Percentiles rank a stretch among this genome's conserved stretches.
phyloP scores from a whole-genome alignment of 371 early-diverging fungal genomes.

The Saksenaea vasiformis region DNA sequence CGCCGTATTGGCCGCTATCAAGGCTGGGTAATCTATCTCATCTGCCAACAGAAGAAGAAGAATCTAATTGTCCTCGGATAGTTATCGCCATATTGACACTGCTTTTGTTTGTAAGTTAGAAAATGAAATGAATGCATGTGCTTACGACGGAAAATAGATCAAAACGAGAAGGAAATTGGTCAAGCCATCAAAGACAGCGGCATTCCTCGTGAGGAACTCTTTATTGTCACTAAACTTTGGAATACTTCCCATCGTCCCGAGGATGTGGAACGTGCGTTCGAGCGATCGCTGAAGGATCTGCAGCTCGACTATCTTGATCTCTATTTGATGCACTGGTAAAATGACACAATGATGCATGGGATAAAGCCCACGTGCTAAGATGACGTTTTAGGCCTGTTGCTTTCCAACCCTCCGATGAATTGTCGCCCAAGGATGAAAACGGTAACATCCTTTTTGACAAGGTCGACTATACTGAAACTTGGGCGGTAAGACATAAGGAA shows the following conservation, averaged over 20 bases:
- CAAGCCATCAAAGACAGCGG: conserved; percentile 60
- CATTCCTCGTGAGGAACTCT: conserved; percentile 72
- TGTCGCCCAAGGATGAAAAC: conserved; percentile 29
- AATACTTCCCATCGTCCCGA: conserved; percentile 57
- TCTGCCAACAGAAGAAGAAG: background rate
- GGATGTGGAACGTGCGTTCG: conserved; percentile 47
- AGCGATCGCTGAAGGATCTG: conserved; percentile 54
- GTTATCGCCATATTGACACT: conserved; percentile 54
- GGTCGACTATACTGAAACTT: conserved; percentile 47
- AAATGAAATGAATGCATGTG: background rate
- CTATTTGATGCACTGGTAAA: conserved; percentile 66
- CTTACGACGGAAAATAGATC: conserved; percentile 29
- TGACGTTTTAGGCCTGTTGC: conserved; percentile 31
- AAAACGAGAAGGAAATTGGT: conserved; percentile 79
- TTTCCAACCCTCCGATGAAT: conserved; percentile 24
- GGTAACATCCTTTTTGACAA: conserved; percentile 25
- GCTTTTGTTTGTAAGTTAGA: conserved; percentile 47
- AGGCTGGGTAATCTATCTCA: conserved; percentile 28
- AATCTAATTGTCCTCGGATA: background rate
- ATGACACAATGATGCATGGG: background rate
- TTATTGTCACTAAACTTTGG: conserved; percentile 78
- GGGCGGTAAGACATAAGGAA: conserved; percentile 30
- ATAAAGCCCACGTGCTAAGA: background rate
- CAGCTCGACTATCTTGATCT: conserved; percentile 73
- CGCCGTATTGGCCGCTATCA: conserved; percentile 37